Conservation (phyloP, 805 yeast species). For the Metschnikowia lunata region DNA sequence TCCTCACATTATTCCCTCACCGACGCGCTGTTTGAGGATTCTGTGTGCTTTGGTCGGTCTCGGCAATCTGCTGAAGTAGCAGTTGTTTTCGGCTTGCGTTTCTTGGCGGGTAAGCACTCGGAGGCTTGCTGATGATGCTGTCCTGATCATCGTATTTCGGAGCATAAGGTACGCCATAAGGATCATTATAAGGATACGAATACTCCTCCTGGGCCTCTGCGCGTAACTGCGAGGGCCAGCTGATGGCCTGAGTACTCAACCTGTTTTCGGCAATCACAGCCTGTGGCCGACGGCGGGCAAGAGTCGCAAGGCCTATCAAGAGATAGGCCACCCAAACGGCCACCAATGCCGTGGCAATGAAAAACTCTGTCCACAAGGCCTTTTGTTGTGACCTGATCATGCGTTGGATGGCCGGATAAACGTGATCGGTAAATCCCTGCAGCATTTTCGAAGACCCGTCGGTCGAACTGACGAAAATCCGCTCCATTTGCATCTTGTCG, state of each 20-base stretch:
- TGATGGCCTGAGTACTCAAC: constrained; percentile 2
- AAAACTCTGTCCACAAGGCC: constrained; percentile 42
- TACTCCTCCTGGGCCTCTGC: constrained; percentile 7
- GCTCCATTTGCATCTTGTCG: constrained; percentile 25
- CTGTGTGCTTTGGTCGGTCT: background rate
- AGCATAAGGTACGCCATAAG: constrained; percentile 3
- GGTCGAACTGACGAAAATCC: constrained; percentile 46
- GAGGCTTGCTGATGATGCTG: constrained; percentile 2
- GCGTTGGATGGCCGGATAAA: constrained; percentile 19
- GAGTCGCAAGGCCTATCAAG: constrained; percentile 29
- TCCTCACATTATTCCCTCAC: background rate
- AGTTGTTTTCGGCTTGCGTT: background rate
- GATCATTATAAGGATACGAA: constrained; percentile 11
- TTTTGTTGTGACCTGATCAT: constrained; percentile 31
- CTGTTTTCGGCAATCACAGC: background rate
- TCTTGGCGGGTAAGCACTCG: background rate
- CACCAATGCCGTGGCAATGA: constrained; percentile 42
- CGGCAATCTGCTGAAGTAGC: background rate
- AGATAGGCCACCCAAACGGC: constrained; percentile 48
- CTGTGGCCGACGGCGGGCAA: constrained; percentile 2
- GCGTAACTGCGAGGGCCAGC: constrained; percentile 11
- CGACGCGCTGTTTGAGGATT: background rate
- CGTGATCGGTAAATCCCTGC: constrained; percentile 38
- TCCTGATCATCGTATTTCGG: background rate
- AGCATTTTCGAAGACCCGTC: constrained; percentile 45